phyloP scores from a whole-genome alignment of 164 flowering plant genomes.

The Chimonanthus salicifolius region DNA sequence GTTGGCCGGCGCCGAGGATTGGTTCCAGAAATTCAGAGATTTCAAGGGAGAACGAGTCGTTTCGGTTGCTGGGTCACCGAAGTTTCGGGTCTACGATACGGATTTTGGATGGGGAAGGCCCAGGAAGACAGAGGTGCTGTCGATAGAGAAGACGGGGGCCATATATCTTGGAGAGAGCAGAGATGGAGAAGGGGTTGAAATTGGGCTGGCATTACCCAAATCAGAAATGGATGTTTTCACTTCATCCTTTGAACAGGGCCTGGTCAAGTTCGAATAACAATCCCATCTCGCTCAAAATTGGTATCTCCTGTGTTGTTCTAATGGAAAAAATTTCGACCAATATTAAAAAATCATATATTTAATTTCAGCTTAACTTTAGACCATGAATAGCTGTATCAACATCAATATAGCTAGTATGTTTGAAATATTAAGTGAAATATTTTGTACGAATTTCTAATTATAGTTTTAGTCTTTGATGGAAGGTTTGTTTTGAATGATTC shows the following conservation, averaged over 20 bases:
- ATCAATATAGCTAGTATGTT: too few species aligned
- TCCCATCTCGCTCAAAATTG: too few species aligned
- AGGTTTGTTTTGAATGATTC: too few species aligned
- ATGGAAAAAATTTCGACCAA: too few species aligned
- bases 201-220: conserved; percentile 18
- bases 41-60: neutral
- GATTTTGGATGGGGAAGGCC: conserved; percentile 16
- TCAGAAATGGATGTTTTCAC: conserved; percentile 26
- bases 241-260: conserved; percentile 17
- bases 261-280: conserved; percentile 2
- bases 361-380: too few species aligned
- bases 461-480: too few species aligned
- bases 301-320: too few species aligned
- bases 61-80: conserved; percentile 10
- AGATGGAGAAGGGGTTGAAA: conserved; percentile 32
- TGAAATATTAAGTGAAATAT: too few species aligned
- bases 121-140: conserved; percentile 24
- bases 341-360: too few species aligned
- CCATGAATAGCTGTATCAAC: too few species aligned
- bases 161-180: conserved; percentile 27
- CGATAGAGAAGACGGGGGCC: conserved; percentile 21
- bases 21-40: neutral
- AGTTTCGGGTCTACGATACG: conserved; percentile 7
- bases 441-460: too few species aligned
- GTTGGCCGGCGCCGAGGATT: neutral